These are phyloP conservation scores for Hypoxylon lienhwacheense DNA, from an alignment of 495 filamentous ascomycete genomes.

Conservation along the genomic window DNA sequence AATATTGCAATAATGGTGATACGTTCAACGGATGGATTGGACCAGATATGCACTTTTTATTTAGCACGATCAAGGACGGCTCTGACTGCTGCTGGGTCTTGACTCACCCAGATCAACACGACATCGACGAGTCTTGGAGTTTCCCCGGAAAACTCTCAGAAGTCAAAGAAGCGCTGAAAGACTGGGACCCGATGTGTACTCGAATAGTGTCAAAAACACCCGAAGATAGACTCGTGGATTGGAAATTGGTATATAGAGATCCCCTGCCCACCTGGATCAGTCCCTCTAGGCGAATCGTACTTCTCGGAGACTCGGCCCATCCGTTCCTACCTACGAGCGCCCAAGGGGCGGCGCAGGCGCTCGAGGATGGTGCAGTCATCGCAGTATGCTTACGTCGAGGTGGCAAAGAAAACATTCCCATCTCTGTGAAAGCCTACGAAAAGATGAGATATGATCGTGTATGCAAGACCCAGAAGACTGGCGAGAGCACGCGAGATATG, in stretches of 20 bases:
- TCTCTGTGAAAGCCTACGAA: slow-evolving; percentile 52
- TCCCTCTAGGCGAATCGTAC: slow-evolving; percentile 56
- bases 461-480: slow-evolving; percentile 53
- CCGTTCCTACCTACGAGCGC: slow-evolving; percentile 65
- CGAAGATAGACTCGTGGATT: slow-evolving; percentile 56
- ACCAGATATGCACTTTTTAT: slow-evolving; percentile 62
- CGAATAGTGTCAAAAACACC: slow-evolving; percentile 64
- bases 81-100: slow-evolving; percentile 67
- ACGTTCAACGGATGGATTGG: slow-evolving; percentile 64
- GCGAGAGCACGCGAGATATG: slow-evolving; percentile 55
- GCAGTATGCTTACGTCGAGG: slow-evolving; percentile 59
- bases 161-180: slow-evolving; percentile 60
- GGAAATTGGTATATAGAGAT: slow-evolving; percentile 69
- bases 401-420: slow-evolving; percentile 54
- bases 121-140: slow-evolving; percentile 64
- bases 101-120: slow-evolving; percentile 60
- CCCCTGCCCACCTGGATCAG: slow-evolving; percentile 65
- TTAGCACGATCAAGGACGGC: slow-evolving; percentile 61
- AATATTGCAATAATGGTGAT: slow-evolving; percentile 64
- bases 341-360: slow-evolving; percentile 65
- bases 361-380: slow-evolving; percentile 65
- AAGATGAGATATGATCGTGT: slow-evolving; percentile 55
- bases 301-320: slow-evolving; percentile 66
- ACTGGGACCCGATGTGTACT: slow-evolving; percentile 62
- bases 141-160: slow-evolving; percentile 62